Evolutionary conservation across 768 basidiomycete species (phyloP), one percentile per base, ranked within the genome.

Genomic region (Suillus paluster): DNA sequence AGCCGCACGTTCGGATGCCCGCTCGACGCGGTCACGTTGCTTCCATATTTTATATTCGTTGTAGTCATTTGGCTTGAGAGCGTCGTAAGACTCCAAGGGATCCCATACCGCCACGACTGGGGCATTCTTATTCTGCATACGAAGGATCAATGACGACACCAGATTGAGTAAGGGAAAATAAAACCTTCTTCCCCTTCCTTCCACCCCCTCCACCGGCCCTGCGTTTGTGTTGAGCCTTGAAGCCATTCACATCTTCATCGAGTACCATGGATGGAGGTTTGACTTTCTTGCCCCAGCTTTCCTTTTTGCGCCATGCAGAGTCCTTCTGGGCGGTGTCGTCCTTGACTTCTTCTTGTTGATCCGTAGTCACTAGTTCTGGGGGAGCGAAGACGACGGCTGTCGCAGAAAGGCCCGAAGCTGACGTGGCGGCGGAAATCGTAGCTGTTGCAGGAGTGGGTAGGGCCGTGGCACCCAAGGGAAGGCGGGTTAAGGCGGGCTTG

Each of bases 201-300:
- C 73, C 69, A 4, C 85, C 86, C 6, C 84, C 84, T 17, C 81
- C 83, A 1, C 81, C 83, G 17, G 76, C 80, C 63, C 82, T 81
- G 64, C 80, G 86, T 62, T 83, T 86, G 58, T 84, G 86, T 12
- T 81, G 79, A 14, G 82, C 68, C 68, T 86, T 90, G 75, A 90
- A 95, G 1, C 93, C 93, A 61, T 95, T 95, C 64, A 95, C 80
- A 64, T 95, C 92, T 63, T 95, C 94, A 63, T 95, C 93, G 11
- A 95, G 83, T 23, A 94, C 81, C 92, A 95, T 94, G 1, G 91
- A 91, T 3, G 94, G 94, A 17, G 94, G 93, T 68, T 94, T 94
- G 70, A 94, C 88, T 72, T 94, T 94, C 77, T 89, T 91, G 46
- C 90, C 90, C 93, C 93, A 94, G 66, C 88, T 87, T 65, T 87